These are phyloP conservation scores for Discostella pseudostelligera DNA, from an alignment of 108 stramenopile genomes.

Conservation along the genomic window DNA sequence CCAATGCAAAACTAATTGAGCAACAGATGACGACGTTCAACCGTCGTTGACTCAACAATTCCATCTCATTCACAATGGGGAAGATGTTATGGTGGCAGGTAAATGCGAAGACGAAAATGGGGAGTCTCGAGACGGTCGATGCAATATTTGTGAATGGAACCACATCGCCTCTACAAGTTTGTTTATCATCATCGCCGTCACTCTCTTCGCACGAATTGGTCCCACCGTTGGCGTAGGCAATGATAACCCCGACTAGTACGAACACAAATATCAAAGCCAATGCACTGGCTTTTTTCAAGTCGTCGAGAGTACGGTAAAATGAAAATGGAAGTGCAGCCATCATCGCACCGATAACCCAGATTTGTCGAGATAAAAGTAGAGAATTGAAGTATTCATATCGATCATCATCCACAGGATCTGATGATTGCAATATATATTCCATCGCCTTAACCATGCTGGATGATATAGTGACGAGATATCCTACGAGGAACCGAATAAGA, in stretches of 20 bases:
- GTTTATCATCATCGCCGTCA: not conserved
- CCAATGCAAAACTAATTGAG: slow-evolving; percentile 49
- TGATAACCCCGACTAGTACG: slow-evolving; percentile 42
- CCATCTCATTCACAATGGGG: slow-evolving; percentile 67
- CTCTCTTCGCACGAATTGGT: slow-evolving; percentile 40
- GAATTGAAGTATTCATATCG: slow-evolving; percentile 14
- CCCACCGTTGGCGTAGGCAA: slow-evolving; percentile 45
- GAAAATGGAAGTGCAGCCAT: slow-evolving; percentile 44
- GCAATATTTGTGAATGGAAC: slow-evolving; percentile 33
- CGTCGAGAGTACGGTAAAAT: slow-evolving; percentile 44
- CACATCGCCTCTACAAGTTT: slow-evolving; percentile 37
- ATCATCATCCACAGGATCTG: slow-evolving; percentile 15
- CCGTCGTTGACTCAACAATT: slow-evolving; percentile 40
- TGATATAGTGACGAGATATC: slow-evolving; percentile 76
- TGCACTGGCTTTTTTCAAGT: slow-evolving; percentile 47
- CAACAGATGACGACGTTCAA: slow-evolving; percentile 50
- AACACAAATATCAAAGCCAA: slow-evolving; percentile 51
- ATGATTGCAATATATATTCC: slow-evolving; percentile 33
- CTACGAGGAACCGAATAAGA: not conserved
- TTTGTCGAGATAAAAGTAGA: slow-evolving; percentile 38
- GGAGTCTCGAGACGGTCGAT: slow-evolving; percentile 40
- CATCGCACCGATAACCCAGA: slow-evolving; percentile 58
- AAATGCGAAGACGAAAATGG: slow-evolving; percentile 76
- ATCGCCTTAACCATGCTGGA: slow-evolving; percentile 71
- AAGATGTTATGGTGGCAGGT: slow-evolving; percentile 84